A percentile compares a stretch with the other conserved stretches of the same genome.
Evolutionary conservation across 2,329 filamentous ascomycete genomes (phyloP).

Genomic region (Fusarium oligoseptatum): DNA sequence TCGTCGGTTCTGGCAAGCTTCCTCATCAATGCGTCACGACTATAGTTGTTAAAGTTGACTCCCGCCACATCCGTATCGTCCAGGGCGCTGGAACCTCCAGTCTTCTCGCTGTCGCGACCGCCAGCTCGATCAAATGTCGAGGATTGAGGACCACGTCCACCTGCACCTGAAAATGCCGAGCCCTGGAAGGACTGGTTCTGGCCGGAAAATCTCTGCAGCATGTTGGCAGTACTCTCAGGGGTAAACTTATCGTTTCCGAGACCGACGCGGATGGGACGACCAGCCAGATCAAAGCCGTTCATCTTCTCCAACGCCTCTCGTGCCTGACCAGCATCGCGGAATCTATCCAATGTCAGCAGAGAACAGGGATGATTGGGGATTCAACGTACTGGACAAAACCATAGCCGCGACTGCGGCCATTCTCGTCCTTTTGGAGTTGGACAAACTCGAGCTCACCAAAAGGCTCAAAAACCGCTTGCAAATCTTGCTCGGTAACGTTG

Average conservation of each 20-base stretch:
- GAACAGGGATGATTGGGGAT: neutral
- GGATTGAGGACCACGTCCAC: constrained; percentile 86
- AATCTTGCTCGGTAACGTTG: constrained; percentile 95
- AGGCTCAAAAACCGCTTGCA: constrained; percentile 96
- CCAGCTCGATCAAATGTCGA: constrained; percentile 93
- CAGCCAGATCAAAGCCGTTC: constrained; percentile 98
- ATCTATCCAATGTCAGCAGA: constrained; percentile 68
- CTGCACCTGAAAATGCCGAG: constrained; percentile 90
- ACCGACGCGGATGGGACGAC: constrained; percentile 96
- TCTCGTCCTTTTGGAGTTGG: constrained; percentile 96
- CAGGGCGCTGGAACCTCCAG: constrained; percentile 90
- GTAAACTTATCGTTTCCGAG: constrained; percentile 99
- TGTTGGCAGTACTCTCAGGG: constrained; percentile 92
- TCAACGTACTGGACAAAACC: constrained; percentile 95
- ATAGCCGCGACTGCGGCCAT: constrained; percentile 90
- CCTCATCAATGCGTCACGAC: constrained; percentile 97
- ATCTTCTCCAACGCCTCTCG: constrained; percentile 97
- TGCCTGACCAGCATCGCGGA: constrained; percentile 89
- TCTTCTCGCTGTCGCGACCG: constrained; percentile 89
- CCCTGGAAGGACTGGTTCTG: constrained; percentile 85
- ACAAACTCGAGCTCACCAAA: constrained; percentile 99
- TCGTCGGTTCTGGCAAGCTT: constrained; percentile 98
- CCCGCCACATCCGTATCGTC: constrained; percentile 98
- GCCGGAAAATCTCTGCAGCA: constrained; percentile 91
- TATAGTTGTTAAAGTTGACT: constrained; percentile 99